These are phyloP conservation scores for Aspergillus sp. DNA, from an alignment of 2,329 filamentous ascomycete species.

Conservation along the genomic window DNA sequence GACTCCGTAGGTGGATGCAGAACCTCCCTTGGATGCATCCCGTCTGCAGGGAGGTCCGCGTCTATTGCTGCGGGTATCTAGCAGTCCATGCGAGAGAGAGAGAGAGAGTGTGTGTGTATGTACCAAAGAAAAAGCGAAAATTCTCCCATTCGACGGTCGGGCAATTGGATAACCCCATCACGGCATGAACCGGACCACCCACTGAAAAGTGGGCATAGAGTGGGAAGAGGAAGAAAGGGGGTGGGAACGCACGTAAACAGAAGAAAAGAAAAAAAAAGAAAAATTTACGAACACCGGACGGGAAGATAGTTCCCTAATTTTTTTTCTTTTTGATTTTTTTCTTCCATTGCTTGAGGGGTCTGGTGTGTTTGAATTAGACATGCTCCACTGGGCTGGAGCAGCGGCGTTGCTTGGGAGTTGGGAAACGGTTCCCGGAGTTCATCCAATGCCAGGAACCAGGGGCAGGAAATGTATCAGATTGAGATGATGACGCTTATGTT, in stretches of 20 bases:
- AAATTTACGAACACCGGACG: slow-evolving; percentile 14
- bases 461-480: background rate
- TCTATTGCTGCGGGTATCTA: slow-evolving; percentile 9
- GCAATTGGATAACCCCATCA: slow-evolving; percentile 6
- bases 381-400: slow-evolving; percentile 29
- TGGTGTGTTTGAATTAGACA: slow-evolving; percentile 39
- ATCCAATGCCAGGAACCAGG: background rate
- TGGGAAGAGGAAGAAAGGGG: background rate
- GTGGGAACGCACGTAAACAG: background rate
- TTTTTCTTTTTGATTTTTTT: too few species aligned
- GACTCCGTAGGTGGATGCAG: too few species aligned
- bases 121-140: slow-evolving; percentile 1
- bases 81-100: background rate
- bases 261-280: background rate
- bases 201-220: slow-evolving; percentile 9
- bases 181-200: slow-evolving; percentile 6
- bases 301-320: slow-evolving; percentile 21
- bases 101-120: background rate
- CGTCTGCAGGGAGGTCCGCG: slow-evolving; percentile 14
- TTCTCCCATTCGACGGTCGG: slow-evolving; percentile 19
- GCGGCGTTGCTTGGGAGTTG: slow-evolving; percentile 24
- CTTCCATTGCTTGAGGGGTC: slow-evolving; percentile 9
- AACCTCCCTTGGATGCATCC: too few species aligned
- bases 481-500: background rate
- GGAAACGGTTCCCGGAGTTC: slow-evolving; percentile 12